Conservation (phyloP, 2,329 filamentous ascomycete species). For the Juglanconis sp. region DNA sequence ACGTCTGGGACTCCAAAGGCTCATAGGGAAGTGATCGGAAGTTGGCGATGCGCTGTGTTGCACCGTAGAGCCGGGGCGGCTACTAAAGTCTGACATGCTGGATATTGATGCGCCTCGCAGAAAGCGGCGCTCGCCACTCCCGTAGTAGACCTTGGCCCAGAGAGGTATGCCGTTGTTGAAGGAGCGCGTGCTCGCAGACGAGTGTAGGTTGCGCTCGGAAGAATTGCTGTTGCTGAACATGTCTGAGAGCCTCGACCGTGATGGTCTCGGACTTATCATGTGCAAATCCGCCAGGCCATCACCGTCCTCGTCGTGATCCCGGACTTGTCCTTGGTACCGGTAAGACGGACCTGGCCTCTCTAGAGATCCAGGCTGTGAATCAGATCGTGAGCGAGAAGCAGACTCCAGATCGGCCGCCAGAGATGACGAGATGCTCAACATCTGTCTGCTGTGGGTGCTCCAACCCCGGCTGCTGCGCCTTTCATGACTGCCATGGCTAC, state of each 20-base stretch:
- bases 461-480: slow-evolving; percentile 47
- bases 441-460: slow-evolving; percentile 48
- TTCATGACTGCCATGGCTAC: slow-evolving; percentile 29
- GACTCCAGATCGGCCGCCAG: slow-evolving; percentile 43
- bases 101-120: slow-evolving; percentile 47
- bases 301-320: slow-evolving; percentile 61
- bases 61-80: slow-evolving; percentile 42
- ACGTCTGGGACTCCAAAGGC: slow-evolving; percentile 44
- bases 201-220: slow-evolving; percentile 52
- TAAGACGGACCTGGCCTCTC: slow-evolving; percentile 46
- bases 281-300: slow-evolving; percentile 62
- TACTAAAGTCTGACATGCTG: slow-evolving; percentile 43
- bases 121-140: slow-evolving; percentile 58
- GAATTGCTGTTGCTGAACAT: slow-evolving; percentile 42
- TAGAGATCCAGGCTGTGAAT: slow-evolving; percentile 43
- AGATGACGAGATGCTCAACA: slow-evolving; percentile 57
- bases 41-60: slow-evolving; percentile 45
- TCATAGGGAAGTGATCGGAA: slow-evolving; percentile 44
- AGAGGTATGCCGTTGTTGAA: slow-evolving; percentile 45
- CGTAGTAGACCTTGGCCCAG: slow-evolving; percentile 69
- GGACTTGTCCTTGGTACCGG: slow-evolving; percentile 39
- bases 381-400: slow-evolving; percentile 34
- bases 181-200: slow-evolving; percentile 44
- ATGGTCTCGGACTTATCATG: slow-evolving; percentile 49
- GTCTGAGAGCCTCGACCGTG: slow-evolving; percentile 50